Evolutionary conservation across 306 rosid species (phyloP).

Genomic region (Acmispon strigosus): DNA sequence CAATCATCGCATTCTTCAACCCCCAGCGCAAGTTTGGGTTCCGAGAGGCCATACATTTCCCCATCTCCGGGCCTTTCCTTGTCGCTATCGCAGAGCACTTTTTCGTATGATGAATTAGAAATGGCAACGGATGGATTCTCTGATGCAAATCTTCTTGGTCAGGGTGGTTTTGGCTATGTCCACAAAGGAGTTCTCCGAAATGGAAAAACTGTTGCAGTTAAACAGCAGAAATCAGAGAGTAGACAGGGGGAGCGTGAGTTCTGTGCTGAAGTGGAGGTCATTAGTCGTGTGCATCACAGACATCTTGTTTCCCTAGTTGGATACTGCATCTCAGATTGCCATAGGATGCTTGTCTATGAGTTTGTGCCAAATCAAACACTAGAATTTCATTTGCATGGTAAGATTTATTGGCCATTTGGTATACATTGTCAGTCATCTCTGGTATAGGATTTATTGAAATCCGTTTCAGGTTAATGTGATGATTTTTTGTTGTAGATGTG

Average conservation of each 20-base stretch:
- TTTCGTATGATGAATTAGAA: conserved; percentile 44
- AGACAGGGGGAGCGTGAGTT: conserved; percentile 69
- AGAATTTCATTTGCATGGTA: conserved; percentile 63
- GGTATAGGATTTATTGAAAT: neutral
- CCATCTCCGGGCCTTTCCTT: conserved; percentile 22
- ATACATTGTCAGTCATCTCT: neutral
- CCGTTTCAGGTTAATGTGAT: neutral
- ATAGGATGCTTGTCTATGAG: conserved; percentile 60
- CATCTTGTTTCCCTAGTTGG: conserved; percentile 69
- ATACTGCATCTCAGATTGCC: conserved; percentile 38
- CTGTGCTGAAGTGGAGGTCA: conserved; percentile 59
- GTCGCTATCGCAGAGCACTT: conserved; percentile 35
- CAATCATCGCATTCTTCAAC: conserved; percentile 6
- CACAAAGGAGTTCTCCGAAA: conserved; percentile 59
- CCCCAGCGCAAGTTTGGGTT: conserved; percentile 22
- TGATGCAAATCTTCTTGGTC: conserved; percentile 46
- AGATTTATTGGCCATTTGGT: neutral
- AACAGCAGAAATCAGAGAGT: conserved; percentile 55
- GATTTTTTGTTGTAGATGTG: neutral
- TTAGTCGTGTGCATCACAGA: conserved; percentile 60
- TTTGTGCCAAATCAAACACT: conserved; percentile 43
- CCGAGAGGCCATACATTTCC: conserved; percentile 22
- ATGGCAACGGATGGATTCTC: conserved; percentile 53
- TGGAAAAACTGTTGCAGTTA: conserved; percentile 60
- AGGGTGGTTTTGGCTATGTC: conserved; percentile 67